These are phyloP conservation scores for Cicer arietinum DNA, from an alignment of 306 rosid species.

Conservation along the genomic window DNA sequence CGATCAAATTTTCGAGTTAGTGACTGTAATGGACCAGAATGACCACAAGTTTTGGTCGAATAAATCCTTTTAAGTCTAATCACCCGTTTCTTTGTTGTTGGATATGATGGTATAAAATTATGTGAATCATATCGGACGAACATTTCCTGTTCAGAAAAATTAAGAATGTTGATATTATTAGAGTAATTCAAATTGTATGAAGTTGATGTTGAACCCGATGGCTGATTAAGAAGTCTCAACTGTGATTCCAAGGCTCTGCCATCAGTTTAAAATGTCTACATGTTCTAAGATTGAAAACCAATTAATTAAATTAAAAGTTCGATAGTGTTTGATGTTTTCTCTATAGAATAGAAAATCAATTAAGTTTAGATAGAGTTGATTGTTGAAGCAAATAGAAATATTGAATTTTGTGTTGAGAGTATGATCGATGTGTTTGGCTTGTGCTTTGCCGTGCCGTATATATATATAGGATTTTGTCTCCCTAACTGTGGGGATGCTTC, in stretches of 20 bases:
- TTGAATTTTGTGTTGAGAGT: not conserved
- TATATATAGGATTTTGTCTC: not conserved
- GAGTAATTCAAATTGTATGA: not conserved
- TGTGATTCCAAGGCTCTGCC: not conserved
- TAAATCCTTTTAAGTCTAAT: constrained; percentile 34
- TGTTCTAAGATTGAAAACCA: not conserved
- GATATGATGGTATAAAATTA: not conserved
- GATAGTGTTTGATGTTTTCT: not conserved
- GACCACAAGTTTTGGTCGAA: constrained; percentile 46
- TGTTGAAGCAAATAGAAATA: constrained; percentile 6
- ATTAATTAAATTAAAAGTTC: not conserved
- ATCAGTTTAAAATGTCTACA: constrained; percentile 35
- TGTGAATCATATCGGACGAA: not conserved
- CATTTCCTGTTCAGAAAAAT: not conserved
- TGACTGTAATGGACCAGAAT: constrained; percentile 6
- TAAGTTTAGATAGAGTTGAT: not conserved
- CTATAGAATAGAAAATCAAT: not conserved
- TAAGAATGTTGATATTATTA: not conserved
- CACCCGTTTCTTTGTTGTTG: constrained; percentile 20
- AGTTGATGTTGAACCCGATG: constrained; percentile 38
- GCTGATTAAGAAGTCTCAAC: not conserved
- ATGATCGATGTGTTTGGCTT: not conserved
- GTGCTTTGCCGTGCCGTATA: not conserved
- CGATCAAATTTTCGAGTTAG: constrained; percentile 44
- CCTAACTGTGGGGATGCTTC: not conserved